Evolutionary conservation across 1,139 yeast genomes (phyloP), one percentile per base, ranked within the genome.

Genomic region (Zygosaccharomyces sapae): DNA sequence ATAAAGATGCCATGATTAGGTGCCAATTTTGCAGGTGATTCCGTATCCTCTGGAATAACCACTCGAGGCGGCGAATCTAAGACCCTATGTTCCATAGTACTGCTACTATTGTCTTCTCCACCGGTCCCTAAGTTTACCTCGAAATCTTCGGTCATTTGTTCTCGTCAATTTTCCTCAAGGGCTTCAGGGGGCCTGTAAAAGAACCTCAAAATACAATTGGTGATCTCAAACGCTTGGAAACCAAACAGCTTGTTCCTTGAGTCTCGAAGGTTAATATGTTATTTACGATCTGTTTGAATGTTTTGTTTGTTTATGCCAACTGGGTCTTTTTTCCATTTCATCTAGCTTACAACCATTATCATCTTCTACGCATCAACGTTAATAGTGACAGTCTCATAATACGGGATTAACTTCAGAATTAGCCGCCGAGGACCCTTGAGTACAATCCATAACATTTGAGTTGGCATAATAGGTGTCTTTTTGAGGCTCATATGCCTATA

Each of bases 11-110:
- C 48, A 47, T 54, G 60, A 34, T 52, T 54, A 37, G 47, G 48
- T 51, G 60, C 63, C 57, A 64, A 27, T 53, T 58, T 55, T 49
- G 63, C 49, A 4, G 52, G 48, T 10, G 52, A 49, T 22, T 36
- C 33, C 12, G 33, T 33, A 13, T 30, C 29, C 9, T 37, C 40
- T 12, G 40, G 31, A n/a, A 37, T 37, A 27, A 25, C 40, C 10
- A 37, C 40, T 10, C 40, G 27, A 6, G 40, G 40, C 18, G 40
- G 40, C 24, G 40, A 37, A 25, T 37, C 40, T 16, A 37, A 18
- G 24, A 37, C 31, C 33, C 24, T 37, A 20, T 24, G 40, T 4
- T 37, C 30, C 16, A 16, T 16, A 16, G 16, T 16, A 16, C 16
- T 16, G 16, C 16, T 16, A 16, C 16, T 16, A 20, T 24, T 37